A percentile compares a stretch with the other conserved stretches of the same genome.
phyloP scores from a whole-genome alignment of 371 early-diverging fungal genomes.

The Mortierella sp. region DNA sequence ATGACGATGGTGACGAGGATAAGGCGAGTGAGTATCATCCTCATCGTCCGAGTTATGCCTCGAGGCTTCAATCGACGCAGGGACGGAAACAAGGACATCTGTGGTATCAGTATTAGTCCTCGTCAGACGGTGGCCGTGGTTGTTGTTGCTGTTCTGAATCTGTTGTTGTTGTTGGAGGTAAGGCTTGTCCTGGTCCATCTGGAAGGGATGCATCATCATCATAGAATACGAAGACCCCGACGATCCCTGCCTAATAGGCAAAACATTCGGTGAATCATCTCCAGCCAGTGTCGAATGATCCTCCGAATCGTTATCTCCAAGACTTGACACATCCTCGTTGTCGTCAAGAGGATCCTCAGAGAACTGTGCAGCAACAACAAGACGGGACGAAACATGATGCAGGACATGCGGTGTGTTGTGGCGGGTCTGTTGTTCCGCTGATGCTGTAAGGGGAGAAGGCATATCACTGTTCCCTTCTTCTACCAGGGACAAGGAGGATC shows the following conservation, averaged over 20 bases:
- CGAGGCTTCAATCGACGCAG: conserved; percentile 36
- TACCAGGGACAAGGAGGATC: conserved; percentile 12
- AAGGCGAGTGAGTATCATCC: conserved; percentile 27
- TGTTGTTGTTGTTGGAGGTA: conserved; percentile 13
- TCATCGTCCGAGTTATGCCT: conserved; percentile 50
- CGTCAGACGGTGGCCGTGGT: conserved; percentile 12
- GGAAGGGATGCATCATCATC: conserved; percentile 2
- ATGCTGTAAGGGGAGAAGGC: conserved; percentile 8
- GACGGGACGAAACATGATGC: conserved; percentile 8
- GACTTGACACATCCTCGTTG: conserved; percentile 28
- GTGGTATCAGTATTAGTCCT: conserved; percentile 44
- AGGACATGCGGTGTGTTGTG: conserved; percentile 14
- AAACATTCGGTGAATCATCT: not conserved
- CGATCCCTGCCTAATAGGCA: not conserved
- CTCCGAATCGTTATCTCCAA: conserved; percentile 28
- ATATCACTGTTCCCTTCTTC: conserved; percentile 37
- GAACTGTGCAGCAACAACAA: conserved; percentile 15
- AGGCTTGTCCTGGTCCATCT: not conserved
- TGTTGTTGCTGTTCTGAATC: not conserved
- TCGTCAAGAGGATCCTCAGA: conserved; percentile 23
- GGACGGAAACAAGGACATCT: conserved; percentile 39
- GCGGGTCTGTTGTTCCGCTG: not conserved
- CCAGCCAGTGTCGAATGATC: not conserved
- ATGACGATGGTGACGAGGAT: conserved; percentile 22
- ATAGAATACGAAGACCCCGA: not conserved